Evolutionary conservation across 2,329 filamentous ascomycete genomes (phyloP), one percentile per base, ranked within the genome.

Genomic region (Cercospora sp.): DNA sequence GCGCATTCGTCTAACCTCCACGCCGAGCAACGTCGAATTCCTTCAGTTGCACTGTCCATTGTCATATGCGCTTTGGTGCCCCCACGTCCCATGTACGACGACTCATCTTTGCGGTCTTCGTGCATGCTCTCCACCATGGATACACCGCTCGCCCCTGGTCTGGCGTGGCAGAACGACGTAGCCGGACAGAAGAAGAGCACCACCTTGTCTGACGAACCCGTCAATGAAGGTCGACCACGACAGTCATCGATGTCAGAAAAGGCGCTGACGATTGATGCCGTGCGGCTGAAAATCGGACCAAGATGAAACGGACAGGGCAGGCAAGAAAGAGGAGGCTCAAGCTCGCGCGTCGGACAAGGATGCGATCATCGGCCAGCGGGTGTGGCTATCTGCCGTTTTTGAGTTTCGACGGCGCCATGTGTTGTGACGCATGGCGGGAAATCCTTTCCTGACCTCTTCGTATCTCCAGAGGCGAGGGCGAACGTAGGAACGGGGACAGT

Each of bases 401-500:
- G 55, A 24, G 16, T 59, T 59, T 59, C 28, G 32, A 59, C 55
- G 55, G 55, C 32, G 55, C 55, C 55, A 59, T 59, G 55, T 59
- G 30, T 37, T 2, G 55, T 59, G 55, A 59, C 55, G 55, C 32
- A 59, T 37, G 30, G 28, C 32, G 55, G 55, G n/a, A 32, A 55
- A 55, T 32, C 32, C 55, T 32, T 59, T 59, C 32, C 55, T 59
- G 55, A 59, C 55, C 55, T 59, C 55, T 28, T 59, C 55, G 12
- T n/a, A 13, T 16, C 9, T 28, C 24, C 3, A 26, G 49, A 26
- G 21, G 24, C 24, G 24, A 28, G 24, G 28, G 49, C 24, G 26
- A 26, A 28, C 24, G 49, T 24, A 21, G 24, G 21, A 1, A 2
- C n/a, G 18, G n/a, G 10, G n/a, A 24, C 3, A 4, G 45, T 24